These are phyloP conservation scores for Leptographium lundbergii DNA, from an alignment of 2,329 filamentous ascomycete species.

Conservation along the genomic window DNA sequence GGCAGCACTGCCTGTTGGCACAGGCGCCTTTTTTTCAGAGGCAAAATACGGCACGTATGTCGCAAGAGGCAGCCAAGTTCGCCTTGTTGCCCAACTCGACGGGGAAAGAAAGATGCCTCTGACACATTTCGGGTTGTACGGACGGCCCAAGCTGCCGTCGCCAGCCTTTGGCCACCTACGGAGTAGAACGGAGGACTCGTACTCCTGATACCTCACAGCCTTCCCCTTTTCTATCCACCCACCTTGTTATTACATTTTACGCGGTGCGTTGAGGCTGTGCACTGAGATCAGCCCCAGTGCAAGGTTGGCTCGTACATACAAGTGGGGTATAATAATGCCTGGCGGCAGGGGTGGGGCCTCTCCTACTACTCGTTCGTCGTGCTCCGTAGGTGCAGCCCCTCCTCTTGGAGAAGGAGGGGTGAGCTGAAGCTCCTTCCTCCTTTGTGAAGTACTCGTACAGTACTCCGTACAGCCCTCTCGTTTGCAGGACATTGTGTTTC, in stretches of 20 bases:
- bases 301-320: background rate
- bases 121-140: no score
- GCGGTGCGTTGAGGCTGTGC: background rate
- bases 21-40: no score
- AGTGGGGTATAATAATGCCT: background rate
- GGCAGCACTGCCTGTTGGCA: no score
- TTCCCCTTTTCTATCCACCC: background rate
- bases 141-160: no score
- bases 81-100: no score
- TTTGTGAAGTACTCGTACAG: background rate
- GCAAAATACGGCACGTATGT: no score
- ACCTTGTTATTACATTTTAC: background rate
- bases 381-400: background rate
- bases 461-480: background rate
- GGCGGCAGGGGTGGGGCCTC: background rate
- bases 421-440: background rate
- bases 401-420: background rate
- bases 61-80: no score
- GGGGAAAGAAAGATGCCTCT: no score
- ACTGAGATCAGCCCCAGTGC: background rate
- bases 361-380: no score
- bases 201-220: background rate
- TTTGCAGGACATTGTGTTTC: background rate
- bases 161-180: no score
- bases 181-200: no score